Percentiles rank a stretch among this genome's conserved stretches.
phyloP scores from a whole-genome alignment of 257 asterid genomes.

The Solanum lycopersicoides region DNA sequence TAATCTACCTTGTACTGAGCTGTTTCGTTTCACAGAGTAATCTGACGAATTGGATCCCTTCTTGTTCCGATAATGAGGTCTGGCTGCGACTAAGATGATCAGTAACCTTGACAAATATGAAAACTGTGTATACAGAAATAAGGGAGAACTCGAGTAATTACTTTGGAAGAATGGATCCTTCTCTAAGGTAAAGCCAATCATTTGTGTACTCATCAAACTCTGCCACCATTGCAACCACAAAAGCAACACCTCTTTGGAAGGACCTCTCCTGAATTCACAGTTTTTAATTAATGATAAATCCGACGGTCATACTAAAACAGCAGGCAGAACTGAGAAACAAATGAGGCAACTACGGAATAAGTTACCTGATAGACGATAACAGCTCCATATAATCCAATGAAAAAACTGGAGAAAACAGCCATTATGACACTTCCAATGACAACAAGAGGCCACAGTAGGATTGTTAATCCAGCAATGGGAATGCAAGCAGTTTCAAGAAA shows the following conservation, averaged over 20 bases:
- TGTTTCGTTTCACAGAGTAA: conserved; percentile 30
- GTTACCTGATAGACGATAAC: conserved; percentile 80
- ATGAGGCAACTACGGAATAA: neutral
- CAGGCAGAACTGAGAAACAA: neutral
- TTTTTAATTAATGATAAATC: neutral
- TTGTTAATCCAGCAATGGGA: conserved; percentile 86
- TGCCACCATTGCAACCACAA: conserved; percentile 82
- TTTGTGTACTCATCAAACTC: conserved; percentile 95
- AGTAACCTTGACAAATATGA: neutral
- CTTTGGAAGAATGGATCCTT: conserved; percentile 91
- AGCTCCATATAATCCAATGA: conserved; percentile 80
- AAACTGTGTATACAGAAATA: neutral
- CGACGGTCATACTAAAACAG: neutral
- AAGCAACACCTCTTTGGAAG: conserved; percentile 69
- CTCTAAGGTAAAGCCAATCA: conserved; percentile 92
- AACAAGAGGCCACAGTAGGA: conserved; percentile 88
- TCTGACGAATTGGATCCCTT: conserved; percentile 37
- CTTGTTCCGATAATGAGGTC: conserved; percentile 72
- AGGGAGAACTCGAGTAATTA: conserved; percentile 12
- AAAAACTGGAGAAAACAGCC: conserved; percentile 67
- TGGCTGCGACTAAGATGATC: conserved; percentile 20
- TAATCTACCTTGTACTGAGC: conserved; percentile 31
- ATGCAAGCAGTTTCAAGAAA: conserved; percentile 91
- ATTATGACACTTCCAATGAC: conserved; percentile 69
- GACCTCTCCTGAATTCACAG: conserved; percentile 62